Percentiles rank a stretch among this genome's conserved stretches.
These are phyloP conservation scores for Lonicera japonica DNA, from an alignment of 129 eudicot genomes.

Conservation along the genomic window DNA sequence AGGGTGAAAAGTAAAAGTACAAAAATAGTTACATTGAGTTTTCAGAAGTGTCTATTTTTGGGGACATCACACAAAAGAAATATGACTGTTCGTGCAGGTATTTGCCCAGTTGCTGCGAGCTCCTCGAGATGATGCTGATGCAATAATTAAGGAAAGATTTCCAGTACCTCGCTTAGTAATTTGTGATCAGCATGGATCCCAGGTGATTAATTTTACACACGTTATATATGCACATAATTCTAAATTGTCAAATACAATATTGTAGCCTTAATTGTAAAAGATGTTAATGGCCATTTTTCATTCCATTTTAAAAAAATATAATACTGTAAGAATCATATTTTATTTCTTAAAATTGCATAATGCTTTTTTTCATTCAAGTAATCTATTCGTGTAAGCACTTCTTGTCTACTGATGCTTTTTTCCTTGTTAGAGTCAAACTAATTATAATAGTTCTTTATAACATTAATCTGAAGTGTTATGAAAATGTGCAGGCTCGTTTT, in stretches of 20 bases:
- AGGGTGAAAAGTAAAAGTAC: background rate
- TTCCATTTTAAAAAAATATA: too few relatives aligned
- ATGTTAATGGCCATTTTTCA: too few relatives aligned
- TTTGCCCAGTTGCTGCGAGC: constrained; percentile 86
- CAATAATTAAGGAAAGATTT: constrained; percentile 74
- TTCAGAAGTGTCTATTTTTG: background rate
- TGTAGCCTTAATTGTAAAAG: too few relatives aligned
- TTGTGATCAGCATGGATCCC: constrained; percentile 98
- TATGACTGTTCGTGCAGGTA: constrained; percentile 31
- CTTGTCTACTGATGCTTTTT: background rate
- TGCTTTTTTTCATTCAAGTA: too few relatives aligned
- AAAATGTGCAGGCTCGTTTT: constrained; percentile 80
- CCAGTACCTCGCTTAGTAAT: constrained; percentile 96
- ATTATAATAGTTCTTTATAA: too few relatives aligned
- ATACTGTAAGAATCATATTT: too few relatives aligned
- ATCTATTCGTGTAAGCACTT: background rate
- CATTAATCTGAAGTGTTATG: too few relatives aligned
- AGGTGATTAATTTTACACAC: constrained; percentile 35
- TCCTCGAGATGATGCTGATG: constrained; percentile 81
- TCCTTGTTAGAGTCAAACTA: too few relatives aligned
- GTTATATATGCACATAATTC: too few relatives aligned
- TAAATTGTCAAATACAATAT: too few relatives aligned
- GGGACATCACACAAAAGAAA: background rate
- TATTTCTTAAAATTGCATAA: too few relatives aligned
- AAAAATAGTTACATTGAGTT: background rate